A percentile compares a stretch with the other conserved stretches of the same genome.
These are phyloP conservation scores for Euphorbia tirucalli DNA, from an alignment of 345 rosid species.

Conservation along the genomic window DNA sequence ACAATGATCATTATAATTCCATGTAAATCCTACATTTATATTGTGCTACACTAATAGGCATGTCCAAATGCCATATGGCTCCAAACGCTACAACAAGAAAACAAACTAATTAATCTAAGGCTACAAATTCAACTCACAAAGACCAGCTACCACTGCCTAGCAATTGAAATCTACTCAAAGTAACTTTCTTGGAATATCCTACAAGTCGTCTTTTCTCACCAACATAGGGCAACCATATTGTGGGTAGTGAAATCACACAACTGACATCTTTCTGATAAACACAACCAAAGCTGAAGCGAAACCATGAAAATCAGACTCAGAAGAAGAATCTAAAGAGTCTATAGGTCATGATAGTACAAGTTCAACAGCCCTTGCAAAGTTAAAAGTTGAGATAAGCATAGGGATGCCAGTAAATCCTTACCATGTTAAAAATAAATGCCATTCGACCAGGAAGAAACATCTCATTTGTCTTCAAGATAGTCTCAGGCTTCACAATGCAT, in stretches of 20 bases:
- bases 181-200: constrained; percentile 5
- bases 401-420: constrained; percentile 21
- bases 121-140: constrained; percentile 1
- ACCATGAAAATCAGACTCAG: not conserved
- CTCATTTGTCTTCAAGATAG: constrained; percentile 80
- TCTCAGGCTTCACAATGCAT: constrained; percentile 90
- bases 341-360: not conserved
- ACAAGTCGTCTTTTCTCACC: not conserved
- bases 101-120: not conserved
- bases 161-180: not conserved
- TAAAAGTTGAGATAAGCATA: not conserved
- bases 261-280: not conserved
- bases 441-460: constrained; percentile 97
- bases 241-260: not conserved
- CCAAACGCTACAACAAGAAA: not conserved
- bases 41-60: not conserved
- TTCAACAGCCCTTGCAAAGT: not conserved
- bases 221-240: not conserved
- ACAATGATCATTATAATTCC: not conserved
- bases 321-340: not conserved
- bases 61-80: not conserved
- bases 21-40: no score
- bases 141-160: not conserved
- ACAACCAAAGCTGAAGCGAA: not conserved
- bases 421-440: constrained; percentile 83